Conservation (phyloP, 2,329 filamentous ascomycete genomes). For the Eutypella sp. region DNA sequence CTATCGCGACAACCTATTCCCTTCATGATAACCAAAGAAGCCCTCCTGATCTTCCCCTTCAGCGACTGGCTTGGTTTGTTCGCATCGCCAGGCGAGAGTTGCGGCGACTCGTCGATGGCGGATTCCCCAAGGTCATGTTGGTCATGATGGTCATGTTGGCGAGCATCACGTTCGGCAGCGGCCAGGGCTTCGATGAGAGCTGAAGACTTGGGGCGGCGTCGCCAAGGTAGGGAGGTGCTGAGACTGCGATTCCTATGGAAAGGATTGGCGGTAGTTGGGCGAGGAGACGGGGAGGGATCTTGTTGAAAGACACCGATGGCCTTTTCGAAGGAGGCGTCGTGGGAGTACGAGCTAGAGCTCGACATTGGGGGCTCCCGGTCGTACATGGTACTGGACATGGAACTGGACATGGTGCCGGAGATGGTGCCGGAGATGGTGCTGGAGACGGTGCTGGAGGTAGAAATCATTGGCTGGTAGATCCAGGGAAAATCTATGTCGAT, state of each 20-base stretch:
- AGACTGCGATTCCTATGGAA: constrained; percentile 36
- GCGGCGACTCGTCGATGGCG: constrained; percentile 19
- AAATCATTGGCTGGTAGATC: no score
- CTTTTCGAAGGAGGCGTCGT: constrained; percentile 20
- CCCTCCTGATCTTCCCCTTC: constrained; percentile 49
- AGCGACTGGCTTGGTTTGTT: constrained; percentile 24
- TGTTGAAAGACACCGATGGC: constrained; percentile 19
- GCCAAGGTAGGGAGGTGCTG: constrained; percentile 47
- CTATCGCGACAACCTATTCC: constrained; percentile 44
- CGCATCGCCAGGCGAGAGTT: constrained; percentile 8
- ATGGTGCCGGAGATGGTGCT: no score
- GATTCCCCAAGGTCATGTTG: constrained; percentile 16
- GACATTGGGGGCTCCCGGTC: constrained; percentile 18
- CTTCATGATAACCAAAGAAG: constrained; percentile 48
- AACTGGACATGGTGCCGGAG: background rate
- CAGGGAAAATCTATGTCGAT: background rate
- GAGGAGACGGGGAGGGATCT: constrained; percentile 11
- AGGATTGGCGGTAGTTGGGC: constrained; percentile 31
- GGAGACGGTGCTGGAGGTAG: no score
- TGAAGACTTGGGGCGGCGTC: constrained; percentile 39
- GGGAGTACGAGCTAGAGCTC: constrained; percentile 23
- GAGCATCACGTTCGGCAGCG: constrained; percentile 24
- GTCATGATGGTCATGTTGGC: background rate
- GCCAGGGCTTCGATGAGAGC: constrained; percentile 21
- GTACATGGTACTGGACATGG: constrained; percentile 8